Evolutionary conservation across 2,329 filamentous ascomycete species (phyloP).

Genomic region (Zymoseptoria crescenta): DNA sequence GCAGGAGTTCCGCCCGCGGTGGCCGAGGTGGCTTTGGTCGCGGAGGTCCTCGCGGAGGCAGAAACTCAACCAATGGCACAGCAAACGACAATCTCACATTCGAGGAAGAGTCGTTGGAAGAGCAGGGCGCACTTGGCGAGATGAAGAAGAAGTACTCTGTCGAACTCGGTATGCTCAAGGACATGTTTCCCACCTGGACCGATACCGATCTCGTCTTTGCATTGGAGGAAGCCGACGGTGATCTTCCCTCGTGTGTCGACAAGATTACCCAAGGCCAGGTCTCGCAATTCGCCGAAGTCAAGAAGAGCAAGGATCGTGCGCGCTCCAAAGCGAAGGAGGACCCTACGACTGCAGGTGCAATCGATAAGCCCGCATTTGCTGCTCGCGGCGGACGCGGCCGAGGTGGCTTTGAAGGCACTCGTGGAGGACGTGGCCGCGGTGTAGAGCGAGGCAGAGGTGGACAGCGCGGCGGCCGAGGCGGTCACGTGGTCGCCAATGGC

Average conservation of each 20-base stretch:
- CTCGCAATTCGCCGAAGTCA: constrained; percentile 78
- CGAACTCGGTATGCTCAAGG: constrained; percentile 75
- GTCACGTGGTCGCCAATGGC: constrained; percentile 52
- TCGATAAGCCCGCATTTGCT: constrained; percentile 42
- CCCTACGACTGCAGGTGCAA: constrained; percentile 42
- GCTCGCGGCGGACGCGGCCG: constrained; percentile 33
- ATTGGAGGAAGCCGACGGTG: constrained; percentile 77
- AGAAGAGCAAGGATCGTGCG: constrained; percentile 66
- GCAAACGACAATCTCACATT: constrained; percentile 63
- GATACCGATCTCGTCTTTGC: constrained; percentile 91
- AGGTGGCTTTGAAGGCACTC: constrained; percentile 45
- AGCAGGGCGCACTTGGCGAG: constrained; percentile 84
- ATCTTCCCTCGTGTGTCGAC: constrained; percentile 63
- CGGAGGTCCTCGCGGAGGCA: constrained; percentile 37
- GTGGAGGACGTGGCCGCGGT: constrained; percentile 51
- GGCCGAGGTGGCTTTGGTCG: constrained; percentile 63
- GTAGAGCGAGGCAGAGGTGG: constrained; percentile 49
- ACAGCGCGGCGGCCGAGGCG: constrained; percentile 53
- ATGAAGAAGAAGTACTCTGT: constrained; percentile 82
- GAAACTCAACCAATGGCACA: constrained; percentile 26
- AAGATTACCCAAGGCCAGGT: constrained; percentile 74
- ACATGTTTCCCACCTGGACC: constrained; percentile 93
- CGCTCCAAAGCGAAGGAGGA: constrained; percentile 65
- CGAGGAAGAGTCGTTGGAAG: constrained; percentile 55
- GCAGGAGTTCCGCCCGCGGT: constrained; percentile 83